Conservation (phyloP, 192 early-diverging fungal genomes). For the Phycomyces blakesleeanus region DNA sequence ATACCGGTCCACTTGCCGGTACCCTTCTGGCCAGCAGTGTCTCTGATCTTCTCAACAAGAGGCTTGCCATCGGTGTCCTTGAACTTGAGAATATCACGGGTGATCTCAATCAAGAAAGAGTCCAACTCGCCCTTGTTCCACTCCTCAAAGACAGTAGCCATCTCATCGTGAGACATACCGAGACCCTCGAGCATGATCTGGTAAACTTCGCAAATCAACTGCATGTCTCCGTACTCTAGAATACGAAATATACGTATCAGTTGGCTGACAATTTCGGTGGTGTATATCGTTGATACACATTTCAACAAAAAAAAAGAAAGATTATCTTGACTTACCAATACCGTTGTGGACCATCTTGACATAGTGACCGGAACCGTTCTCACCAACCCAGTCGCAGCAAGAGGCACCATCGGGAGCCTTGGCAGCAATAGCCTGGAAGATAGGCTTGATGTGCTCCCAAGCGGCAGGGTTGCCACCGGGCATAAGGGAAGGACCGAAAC, state of each 20-base stretch:
- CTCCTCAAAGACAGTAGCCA: constrained; percentile 81
- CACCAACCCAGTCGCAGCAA: constrained; percentile 99
- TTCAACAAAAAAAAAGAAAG: too few species aligned
- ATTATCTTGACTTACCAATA: constrained; percentile 56
- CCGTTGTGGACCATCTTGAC: constrained; percentile 99
- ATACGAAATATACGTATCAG: constrained; percentile 7
- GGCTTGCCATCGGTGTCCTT: constrained; percentile 86
- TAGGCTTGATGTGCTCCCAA: constrained; percentile 90
- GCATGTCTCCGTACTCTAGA: constrained; percentile 96
- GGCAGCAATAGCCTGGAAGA: constrained; percentile 95
- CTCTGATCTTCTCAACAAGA: constrained; percentile 91
- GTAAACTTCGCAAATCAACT: constrained; percentile 96
- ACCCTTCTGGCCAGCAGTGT: constrained; percentile 96
- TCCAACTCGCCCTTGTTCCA: constrained; percentile 99
- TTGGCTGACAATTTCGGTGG: neutral
- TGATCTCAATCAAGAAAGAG: constrained; percentile 97
- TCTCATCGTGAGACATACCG: constrained; percentile 78
- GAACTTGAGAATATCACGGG: constrained; percentile 88
- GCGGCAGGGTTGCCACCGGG: constrained; percentile 92
- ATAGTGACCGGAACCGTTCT: constrained; percentile 95
- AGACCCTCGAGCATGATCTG: constrained; percentile 88
- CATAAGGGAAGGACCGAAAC: constrained; percentile 95
- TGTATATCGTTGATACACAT: neutral
- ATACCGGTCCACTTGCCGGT: constrained; percentile 99
- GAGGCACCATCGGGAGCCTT: constrained; percentile 82